Evolutionary conservation across 139 green algal genomes (phyloP), one percentile per base, ranked within the genome.

Genomic region (Pycnococcus provasolii): DNA sequence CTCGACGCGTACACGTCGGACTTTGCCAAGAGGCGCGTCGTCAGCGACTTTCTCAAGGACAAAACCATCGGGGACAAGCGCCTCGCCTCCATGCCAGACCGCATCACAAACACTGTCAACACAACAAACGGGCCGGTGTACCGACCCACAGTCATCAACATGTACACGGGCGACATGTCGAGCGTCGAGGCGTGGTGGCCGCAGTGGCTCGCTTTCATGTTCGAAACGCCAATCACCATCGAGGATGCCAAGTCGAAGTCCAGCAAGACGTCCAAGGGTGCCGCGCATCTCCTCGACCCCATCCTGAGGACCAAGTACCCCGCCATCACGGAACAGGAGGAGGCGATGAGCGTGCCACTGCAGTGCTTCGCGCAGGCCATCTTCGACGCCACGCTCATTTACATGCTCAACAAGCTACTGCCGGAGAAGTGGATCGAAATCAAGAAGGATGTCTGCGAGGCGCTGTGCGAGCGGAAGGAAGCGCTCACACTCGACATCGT

Each of bases 281-380:
- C 44, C 40, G 44, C n/a, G 3, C 5, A 53, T 26, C 51, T 71
- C 6, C 51, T 71, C 39, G 51, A 43, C 8, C 41, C 3, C 15
- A 71, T 71, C 65, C 51, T 13, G 42, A 8, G 8, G 40, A n/a
- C 65, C 9, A 71, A 71, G 44, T 71, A 71, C 51, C 65, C 65
- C 13, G 65, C 51, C 4, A 50, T 63, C 15, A 71, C 52, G 0
- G 65, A 51, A 26, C 37, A 50, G 42, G 65, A 71, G 44, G 52
- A 63, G 40, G 15, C 6, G n/a, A 54, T 63, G 15, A 62, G 46
- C 46, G 4, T 71, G 40, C 53, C 65, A 42, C 65, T 71, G 53
- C 65, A 71, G 53, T 8, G 41, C 15, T 42, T 63, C 2, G 52
- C 4, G 7, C 65, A 52, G 7, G 65, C 65, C 3, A 45, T 63